Evolutionary conservation across 164 flowering plant species (phyloP).

Genomic region (Chimonanthus praecox): DNA sequence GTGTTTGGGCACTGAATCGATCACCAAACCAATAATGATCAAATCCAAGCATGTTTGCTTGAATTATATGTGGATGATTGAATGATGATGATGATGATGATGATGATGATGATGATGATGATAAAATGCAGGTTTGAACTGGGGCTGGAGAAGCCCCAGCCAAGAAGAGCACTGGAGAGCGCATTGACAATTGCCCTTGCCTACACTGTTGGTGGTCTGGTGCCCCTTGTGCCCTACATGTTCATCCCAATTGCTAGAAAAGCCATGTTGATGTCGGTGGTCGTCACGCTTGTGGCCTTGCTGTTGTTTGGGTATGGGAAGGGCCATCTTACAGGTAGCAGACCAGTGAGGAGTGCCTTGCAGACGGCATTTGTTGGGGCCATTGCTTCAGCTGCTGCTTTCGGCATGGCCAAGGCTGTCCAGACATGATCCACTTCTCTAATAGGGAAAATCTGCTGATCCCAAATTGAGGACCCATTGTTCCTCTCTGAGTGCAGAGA

Average conservation of each 20-base stretch:
- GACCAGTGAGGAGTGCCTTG: conserved; percentile 60
- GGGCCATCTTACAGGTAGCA: conserved; percentile 69
- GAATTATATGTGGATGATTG: too few species aligned
- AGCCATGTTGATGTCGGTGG: conserved; percentile 65
- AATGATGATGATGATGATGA: background rate
- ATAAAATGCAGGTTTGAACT: conserved; percentile 69
- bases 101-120: background rate
- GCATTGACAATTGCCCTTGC: conserved; percentile 82
- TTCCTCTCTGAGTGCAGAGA: background rate
- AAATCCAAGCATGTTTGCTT: background rate
- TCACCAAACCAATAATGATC: background rate
- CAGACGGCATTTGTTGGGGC: conserved; percentile 82
- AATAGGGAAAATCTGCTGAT: background rate
- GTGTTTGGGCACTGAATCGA: background rate
- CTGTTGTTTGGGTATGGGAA: conserved; percentile 78
- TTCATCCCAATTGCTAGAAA: conserved; percentile 51
- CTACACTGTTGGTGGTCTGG: conserved; percentile 75
- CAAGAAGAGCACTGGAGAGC: conserved; percentile 78
- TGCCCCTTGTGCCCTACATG: conserved; percentile 83
- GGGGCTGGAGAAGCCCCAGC: conserved; percentile 94
- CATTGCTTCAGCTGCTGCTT: conserved; percentile 88
- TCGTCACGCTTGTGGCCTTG: conserved; percentile 59
- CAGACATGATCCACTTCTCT: conserved; percentile 5
- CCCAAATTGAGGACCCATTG: background rate
- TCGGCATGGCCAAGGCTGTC: conserved; percentile 69